phyloP scores from a whole-genome alignment of 2,329 filamentous ascomycete genomes.

The Colletotrichum godetiae region DNA sequence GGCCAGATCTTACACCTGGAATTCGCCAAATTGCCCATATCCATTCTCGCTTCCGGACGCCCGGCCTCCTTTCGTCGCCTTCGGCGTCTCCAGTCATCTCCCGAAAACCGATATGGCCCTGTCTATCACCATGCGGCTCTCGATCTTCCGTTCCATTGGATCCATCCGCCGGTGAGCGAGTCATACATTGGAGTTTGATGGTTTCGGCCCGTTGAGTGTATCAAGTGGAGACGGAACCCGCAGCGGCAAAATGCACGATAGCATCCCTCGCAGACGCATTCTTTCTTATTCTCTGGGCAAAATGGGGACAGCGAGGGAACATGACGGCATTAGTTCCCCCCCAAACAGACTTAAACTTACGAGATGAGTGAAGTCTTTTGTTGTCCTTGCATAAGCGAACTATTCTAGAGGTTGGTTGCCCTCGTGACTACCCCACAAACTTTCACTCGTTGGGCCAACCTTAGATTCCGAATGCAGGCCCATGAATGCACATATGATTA shows the following conservation, averaged over 20 bases:
- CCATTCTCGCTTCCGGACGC: background rate
- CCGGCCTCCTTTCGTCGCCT: background rate
- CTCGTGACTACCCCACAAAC: background rate
- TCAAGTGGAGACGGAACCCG: background rate
- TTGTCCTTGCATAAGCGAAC: background rate
- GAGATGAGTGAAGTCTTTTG: background rate
- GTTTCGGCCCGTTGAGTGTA: conserved; percentile 14
- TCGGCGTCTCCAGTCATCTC: background rate
- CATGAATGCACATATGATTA: background rate
- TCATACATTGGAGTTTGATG: background rate
- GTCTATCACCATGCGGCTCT: conserved; percentile 25
- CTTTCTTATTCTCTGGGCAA: conserved; percentile 18
- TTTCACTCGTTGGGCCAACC: background rate
- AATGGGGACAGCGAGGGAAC: background rate
- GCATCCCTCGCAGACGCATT: conserved; percentile 6
- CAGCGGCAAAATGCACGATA: conserved; percentile 8
- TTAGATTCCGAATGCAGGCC: background rate
- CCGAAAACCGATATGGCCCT: conserved; percentile 16
- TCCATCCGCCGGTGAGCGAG: background rate
- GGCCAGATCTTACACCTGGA: background rate
- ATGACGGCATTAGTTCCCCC: background rate
- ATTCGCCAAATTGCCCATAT: background rate
- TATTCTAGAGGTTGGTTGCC: background rate
- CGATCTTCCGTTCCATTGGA: background rate
- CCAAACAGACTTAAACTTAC: background rate